phyloP scores from a whole-genome alignment of 345 rosid genomes.

The Syzygium aqueum region DNA sequence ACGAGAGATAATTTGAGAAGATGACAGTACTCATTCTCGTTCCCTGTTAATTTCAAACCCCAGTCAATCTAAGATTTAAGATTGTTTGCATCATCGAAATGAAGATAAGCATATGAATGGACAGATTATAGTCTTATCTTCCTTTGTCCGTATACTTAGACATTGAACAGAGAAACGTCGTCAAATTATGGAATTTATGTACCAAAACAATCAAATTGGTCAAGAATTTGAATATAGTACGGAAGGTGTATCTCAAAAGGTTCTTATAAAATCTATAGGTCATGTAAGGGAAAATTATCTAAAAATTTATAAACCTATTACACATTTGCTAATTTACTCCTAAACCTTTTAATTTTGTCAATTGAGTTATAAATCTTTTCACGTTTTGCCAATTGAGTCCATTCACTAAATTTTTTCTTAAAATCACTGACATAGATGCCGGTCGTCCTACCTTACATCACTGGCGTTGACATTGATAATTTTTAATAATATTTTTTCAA shows the following conservation, averaged over 20 bases:
- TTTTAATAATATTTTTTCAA: too few species aligned
- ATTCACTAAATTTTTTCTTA: too few species aligned
- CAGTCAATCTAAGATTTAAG: neutral
- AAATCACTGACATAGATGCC: too few species aligned
- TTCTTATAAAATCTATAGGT: neutral
- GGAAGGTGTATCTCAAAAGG: neutral
- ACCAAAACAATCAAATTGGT: neutral
- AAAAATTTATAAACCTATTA: too few species aligned
- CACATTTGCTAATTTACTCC: too few species aligned
- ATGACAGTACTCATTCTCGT: neutral
- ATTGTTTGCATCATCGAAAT: neutral
- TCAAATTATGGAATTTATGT: neutral
- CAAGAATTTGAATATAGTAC: neutral
- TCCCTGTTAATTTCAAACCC: neutral
- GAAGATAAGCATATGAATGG: neutral
- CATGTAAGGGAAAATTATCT: too few species aligned
- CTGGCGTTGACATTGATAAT: too few species aligned
- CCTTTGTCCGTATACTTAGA: neutral
- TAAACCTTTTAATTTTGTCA: too few species aligned
- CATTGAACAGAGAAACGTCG: neutral
- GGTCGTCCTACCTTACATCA: too few species aligned
- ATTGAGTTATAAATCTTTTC: too few species aligned
- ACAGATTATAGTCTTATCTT: neutral
- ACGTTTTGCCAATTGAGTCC: too few species aligned
- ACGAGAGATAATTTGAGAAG: conserved; percentile 7